Base-by-base conservation (phyloP, 495 filamentous ascomycete species). In the Aspergillus saccharolyticus region DNA sequence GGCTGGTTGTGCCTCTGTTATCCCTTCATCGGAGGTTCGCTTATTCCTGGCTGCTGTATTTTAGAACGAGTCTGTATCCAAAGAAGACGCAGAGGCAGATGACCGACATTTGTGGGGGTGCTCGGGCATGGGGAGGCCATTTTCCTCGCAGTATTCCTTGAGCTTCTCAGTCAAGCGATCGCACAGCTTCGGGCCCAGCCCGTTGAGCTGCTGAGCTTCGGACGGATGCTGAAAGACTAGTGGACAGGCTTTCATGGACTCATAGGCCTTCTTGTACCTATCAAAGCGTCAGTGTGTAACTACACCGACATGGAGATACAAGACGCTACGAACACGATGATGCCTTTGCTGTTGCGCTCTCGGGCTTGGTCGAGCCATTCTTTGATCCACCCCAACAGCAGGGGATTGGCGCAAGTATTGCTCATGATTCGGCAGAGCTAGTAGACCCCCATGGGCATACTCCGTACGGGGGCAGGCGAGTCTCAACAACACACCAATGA, bases 241-340 rank as follows among this genome's bases (percentile, higher is more conserved):
- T 0, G 90, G 90, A 58, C 89, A 94, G 21, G 81, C 80, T 74
- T 88, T 91, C 72, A 95, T 83, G 12, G 89, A 88, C 50, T 89
- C 82, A 63, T 91, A 91, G 1, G 90, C 90, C 55, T 86, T 87
- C 64, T 87, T 90, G 71, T 91, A 93, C 0, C 81, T 83, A 30
- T 10, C 12, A 52, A 33, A 7, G 42, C 18, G 50, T 67, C 33
- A 65, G 64, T 53, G n/a, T 54, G n/a, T 9, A n/a, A 9, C 48
- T 25, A 22, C 24, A 19, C 7, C 18, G n/a, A n/a, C 28, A 39
- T 14, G 14, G 22, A 46, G 12, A 54, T 10, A 22, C n/a, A 42
- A 21, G 45, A 56, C 56, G 70, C 78, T 25, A 70, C 79, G 21
- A 21, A 84, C 69, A 83, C 83, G 46, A 78, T 82, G 16, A 83